Percentiles rank a stretch among this genome's conserved stretches.
Evolutionary conservation across 768 basidiomycete genomes (phyloP).

Genomic region (Lentinula detonsa): DNA sequence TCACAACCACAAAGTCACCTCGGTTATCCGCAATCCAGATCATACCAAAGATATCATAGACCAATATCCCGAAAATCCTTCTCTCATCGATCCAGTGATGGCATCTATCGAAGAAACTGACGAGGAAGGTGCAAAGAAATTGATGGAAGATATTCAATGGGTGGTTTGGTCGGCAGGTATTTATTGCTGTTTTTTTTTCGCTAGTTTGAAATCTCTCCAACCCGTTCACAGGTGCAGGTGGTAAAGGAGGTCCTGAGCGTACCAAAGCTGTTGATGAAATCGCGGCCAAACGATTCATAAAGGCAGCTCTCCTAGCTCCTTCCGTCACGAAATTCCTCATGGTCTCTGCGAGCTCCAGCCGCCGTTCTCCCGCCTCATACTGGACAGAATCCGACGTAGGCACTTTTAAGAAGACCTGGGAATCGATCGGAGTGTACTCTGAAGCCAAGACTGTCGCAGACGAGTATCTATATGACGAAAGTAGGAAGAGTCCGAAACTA

Average conservation of each 20-base stretch:
- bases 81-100: background rate
- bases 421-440: constrained; percentile 1
- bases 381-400: background rate
- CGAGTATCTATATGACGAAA: constrained; percentile 2
- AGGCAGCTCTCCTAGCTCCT: background rate
- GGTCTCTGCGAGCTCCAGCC: background rate
- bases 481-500: background rate
- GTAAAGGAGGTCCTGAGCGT: constrained; percentile 4
- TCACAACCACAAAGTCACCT: constrained; percentile 1
- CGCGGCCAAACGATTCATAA: constrained; percentile 7
- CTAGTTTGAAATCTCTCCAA: no score
- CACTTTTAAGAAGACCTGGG: background rate
- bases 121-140: background rate
- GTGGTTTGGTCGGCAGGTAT: constrained; percentile 7
- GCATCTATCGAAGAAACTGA: constrained; percentile 6
- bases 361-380: constrained; percentile 2
- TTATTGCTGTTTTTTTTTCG: background rate
- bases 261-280: constrained; percentile 4
- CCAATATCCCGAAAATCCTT: background rate
- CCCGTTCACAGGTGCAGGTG: background rate
- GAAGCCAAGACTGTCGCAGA: constrained; percentile 3
- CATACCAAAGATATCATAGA: constrained; percentile 1
- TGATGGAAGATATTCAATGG: constrained; percentile 5
- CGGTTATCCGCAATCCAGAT: constrained; percentile 6
- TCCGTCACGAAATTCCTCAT: constrained; percentile 7